Percentiles rank a stretch among this genome's conserved stretches.
phyloP scores from a whole-genome alignment of 352 stramenopile genomes.

The Phytophthora pluvialis region DNA sequence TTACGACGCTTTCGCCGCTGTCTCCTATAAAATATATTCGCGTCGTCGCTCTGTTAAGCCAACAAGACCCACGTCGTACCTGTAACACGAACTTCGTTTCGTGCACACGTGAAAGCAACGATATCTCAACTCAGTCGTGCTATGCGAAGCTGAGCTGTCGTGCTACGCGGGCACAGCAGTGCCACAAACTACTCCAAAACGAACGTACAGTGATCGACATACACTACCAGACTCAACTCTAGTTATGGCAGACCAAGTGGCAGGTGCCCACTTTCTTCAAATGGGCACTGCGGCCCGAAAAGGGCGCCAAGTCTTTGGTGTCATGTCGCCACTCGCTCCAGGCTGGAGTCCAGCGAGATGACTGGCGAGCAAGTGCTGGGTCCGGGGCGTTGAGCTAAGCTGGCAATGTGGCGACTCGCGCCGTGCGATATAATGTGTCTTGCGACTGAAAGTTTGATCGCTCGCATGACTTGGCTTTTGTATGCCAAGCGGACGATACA shows the following conservation, averaged over 20 bases:
- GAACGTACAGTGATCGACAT: too few species aligned
- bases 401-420: background rate
- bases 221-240: too few species aligned
- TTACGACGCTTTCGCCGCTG: background rate
- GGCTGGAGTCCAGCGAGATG: background rate
- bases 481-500: too few species aligned
- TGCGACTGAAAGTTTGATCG: background rate
- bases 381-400: background rate
- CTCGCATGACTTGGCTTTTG: constrained; percentile 1
- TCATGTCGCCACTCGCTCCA: constrained; percentile 13
- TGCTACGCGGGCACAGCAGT: too few species aligned
- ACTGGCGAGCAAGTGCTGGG: background rate
- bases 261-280: background rate
- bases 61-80: background rate
- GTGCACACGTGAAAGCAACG: background rate
- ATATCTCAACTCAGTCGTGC: background rate
- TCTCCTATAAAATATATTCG: background rate
- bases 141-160: background rate
- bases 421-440: constrained; percentile 11
- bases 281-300: background rate
- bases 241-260: too few species aligned
- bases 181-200: too few species aligned
- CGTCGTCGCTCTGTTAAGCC: constrained; percentile 3
- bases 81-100: background rate
- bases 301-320: constrained; percentile 10